Percentiles rank a stretch among this genome's conserved stretches.
These are phyloP conservation scores for Diaporthe ilicicola DNA, from an alignment of 2,329 filamentous ascomycete species.

Conservation along the genomic window DNA sequence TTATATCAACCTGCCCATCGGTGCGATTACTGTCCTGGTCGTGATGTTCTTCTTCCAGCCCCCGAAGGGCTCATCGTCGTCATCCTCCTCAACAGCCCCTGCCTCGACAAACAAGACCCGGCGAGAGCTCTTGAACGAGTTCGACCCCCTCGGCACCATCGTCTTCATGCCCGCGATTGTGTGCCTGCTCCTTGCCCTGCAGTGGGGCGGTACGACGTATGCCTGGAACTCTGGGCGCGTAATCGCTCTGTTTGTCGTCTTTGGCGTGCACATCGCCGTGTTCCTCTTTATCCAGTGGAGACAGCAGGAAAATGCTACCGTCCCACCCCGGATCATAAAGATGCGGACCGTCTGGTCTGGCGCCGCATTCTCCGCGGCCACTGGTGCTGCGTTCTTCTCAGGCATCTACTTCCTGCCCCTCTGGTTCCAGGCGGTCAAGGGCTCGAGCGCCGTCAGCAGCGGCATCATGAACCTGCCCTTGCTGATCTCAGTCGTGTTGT, in stretches of 20 bases:
- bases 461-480: constrained; percentile 49
- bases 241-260: constrained; percentile 48
- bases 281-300: constrained; percentile 48
- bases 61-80: constrained; percentile 31
- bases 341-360: constrained; percentile 47
- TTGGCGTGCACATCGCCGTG: constrained; percentile 43
- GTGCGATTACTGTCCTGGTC: constrained; percentile 41
- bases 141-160: constrained; percentile 41
- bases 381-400: constrained; percentile 41
- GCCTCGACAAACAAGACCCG: constrained; percentile 34
- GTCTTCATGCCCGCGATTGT: constrained; percentile 48
- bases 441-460: constrained; percentile 44
- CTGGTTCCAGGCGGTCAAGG: constrained; percentile 51
- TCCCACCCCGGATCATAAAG: constrained; percentile 50
- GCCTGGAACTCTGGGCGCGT: constrained; percentile 48
- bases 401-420: constrained; percentile 47
- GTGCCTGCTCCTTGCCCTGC: constrained; percentile 56
- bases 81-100: background rate
- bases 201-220: constrained; percentile 55
- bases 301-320: constrained; percentile 49
- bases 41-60: constrained; percentile 42
- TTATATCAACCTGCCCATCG: constrained; percentile 47
- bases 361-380: constrained; percentile 44
- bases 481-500: constrained; percentile 44
- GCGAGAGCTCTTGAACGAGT: constrained; percentile 37